Base-by-base conservation (phyloP, 2,329 filamentous ascomycete species). In the Sporothrix pallida region DNA sequence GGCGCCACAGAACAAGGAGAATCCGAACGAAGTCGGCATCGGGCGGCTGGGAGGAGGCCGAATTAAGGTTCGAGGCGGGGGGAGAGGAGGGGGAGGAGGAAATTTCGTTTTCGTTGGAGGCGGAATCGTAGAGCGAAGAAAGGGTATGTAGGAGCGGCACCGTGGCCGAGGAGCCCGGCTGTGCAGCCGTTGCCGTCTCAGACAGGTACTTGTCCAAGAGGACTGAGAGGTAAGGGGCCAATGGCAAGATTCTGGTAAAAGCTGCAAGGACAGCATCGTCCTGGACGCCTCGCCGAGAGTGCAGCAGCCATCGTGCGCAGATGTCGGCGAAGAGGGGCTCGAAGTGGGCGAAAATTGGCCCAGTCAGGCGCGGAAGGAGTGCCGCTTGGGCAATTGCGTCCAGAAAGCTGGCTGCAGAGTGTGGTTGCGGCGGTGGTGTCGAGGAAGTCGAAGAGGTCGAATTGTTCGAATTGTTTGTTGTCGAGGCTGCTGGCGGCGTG, bases 251-350 rank as follows among this genome's bases (percentile, higher is more conserved):
- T 79, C 92, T 88, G 75, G 93, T 92, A 83, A 97, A 92, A 46
- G 93, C 91, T 73, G 91, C 87, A 76, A 95, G 87, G 71, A 91
- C 82, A 72, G 78, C 81, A 78, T 81, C 82, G 77, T 82, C 81
- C 77, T 78, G 81, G 72, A 76, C 77, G 76, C 81, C 79, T 58
- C 80, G 81, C 42, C 81, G 81, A 42, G 83, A 78, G 80, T 84
- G 81, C 78, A 86, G 84, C 62, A 92, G 85, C 94, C 94, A 97
- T 84, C 92, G 87, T 75, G 94, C 92, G 82, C 92, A 93, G 69
- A 97, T 86, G 81, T 98, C 95, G 78, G 93, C 89, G 78, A 96
- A 93, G 56, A 95, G 83, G 75, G 87, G 84, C 80, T 93, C 90
- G 81, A 95, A 94, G 79, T 92, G 87, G 76, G 88, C 85, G 79